Evolutionary conservation across 2,329 filamentous ascomycete species (phyloP).

Genomic region (Apiospora arundinis): DNA sequence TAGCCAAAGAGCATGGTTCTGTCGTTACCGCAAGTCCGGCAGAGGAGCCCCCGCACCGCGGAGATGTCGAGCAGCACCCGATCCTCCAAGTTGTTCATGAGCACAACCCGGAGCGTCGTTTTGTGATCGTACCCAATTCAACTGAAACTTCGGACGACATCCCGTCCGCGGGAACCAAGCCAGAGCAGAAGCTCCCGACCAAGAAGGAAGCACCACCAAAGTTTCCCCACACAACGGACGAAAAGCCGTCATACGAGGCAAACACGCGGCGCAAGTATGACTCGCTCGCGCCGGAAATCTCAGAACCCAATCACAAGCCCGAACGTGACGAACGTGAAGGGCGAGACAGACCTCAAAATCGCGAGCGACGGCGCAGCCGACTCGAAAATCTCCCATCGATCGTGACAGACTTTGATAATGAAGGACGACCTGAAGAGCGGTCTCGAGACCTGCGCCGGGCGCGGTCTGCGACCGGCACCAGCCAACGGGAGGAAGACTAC

Average conservation of each 20-base stretch:
- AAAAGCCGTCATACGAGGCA: slow-evolving; percentile 42
- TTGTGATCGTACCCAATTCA: slow-evolving; percentile 59
- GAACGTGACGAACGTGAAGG: slow-evolving; percentile 29
- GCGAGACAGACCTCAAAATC: slow-evolving; percentile 28
- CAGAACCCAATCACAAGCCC: slow-evolving; percentile 13
- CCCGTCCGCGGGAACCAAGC: neutral
- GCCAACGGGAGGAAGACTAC: slow-evolving; percentile 42
- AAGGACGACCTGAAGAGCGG: slow-evolving; percentile 24
- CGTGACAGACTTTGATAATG: slow-evolving; percentile 33
- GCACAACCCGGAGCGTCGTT: slow-evolving; percentile 68
- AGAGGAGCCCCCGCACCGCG: slow-evolving; percentile 66
- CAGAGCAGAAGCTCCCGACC: neutral
- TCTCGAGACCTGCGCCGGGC: slow-evolving; percentile 32
- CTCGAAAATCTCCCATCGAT: slow-evolving; percentile 39
- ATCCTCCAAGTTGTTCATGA: slow-evolving; percentile 69
- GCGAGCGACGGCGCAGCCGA: slow-evolving; percentile 36
- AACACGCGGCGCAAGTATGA: slow-evolving; percentile 52
- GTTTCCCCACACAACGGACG: neutral
- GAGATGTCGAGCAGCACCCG: slow-evolving; percentile 71
- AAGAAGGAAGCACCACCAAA: slow-evolving; percentile 25
- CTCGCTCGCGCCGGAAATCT: slow-evolving; percentile 36
- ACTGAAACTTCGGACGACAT: slow-evolving; percentile 12
- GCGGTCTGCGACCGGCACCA: slow-evolving; percentile 35
- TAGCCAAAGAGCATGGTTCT: slow-evolving; percentile 65
- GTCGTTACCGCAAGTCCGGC: slow-evolving; percentile 41